These are phyloP conservation scores for Teratosphaeria nubilosa DNA, from an alignment of 2,329 filamentous ascomycete genomes.

Conservation along the genomic window DNA sequence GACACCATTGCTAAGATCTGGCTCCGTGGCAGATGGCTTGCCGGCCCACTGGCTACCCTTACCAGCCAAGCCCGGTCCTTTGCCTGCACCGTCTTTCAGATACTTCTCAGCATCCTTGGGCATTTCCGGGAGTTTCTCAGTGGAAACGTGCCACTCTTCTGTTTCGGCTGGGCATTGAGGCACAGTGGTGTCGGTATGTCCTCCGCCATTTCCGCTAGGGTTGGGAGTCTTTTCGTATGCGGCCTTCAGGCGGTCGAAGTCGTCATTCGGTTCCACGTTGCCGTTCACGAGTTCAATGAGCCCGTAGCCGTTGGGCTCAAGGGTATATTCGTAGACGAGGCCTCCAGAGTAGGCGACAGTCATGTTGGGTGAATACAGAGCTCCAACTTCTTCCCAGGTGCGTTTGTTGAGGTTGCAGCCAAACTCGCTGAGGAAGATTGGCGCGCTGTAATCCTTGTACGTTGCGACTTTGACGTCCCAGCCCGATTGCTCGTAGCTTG, in stretches of 20 bases:
- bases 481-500: conserved; percentile 57
- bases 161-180: conserved; percentile 46
- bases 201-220: conserved; percentile 49
- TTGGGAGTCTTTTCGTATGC: conserved; percentile 41
- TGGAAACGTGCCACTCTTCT: conserved; percentile 46
- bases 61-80: conserved; percentile 42
- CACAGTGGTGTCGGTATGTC: conserved; percentile 38
- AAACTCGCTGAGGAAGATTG: conserved; percentile 89
- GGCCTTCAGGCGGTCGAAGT: conserved; percentile 51
- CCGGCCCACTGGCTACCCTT: conserved; percentile 38
- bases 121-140: conserved; percentile 44
- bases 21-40: conserved; percentile 39
- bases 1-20: conserved; percentile 28
- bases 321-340: conserved; percentile 86
- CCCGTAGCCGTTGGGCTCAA: conserved; percentile 69
- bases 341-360: conserved; percentile 84
- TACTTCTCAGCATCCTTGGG: conserved; percentile 45
- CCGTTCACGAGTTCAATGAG: conserved; percentile 54
- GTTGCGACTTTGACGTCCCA: conserved; percentile 83
- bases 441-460: conserved; percentile 75
- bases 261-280: conserved; percentile 47
- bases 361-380: conserved; percentile 78
- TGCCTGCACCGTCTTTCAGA: conserved; percentile 48
- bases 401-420: conserved; percentile 77
- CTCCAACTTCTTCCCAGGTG: conserved; percentile 65